These are phyloP conservation scores for Cardamine resedifolia DNA, from an alignment of 345 rosid genomes.

Conservation along the genomic window DNA sequence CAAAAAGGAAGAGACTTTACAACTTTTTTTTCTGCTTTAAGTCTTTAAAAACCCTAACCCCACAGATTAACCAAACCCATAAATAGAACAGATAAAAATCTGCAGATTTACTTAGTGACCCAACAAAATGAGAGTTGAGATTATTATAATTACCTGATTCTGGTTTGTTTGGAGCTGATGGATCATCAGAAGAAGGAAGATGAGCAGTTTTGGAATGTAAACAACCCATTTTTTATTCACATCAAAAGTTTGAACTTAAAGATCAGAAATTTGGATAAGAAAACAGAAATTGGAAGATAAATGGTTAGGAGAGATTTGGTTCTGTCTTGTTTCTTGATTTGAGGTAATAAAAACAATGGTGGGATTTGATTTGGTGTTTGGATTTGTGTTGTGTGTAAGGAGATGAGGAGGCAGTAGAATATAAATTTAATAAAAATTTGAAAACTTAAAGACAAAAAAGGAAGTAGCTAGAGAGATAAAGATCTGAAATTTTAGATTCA, in stretches of 20 bases:
- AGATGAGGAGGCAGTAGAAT: constrained; percentile 38
- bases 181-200: constrained; percentile 69
- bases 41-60: constrained; percentile 6
- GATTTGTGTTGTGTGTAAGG: constrained; percentile 30
- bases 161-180: constrained; percentile 52
- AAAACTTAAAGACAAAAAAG: constrained; percentile 15
- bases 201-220: constrained; percentile 82
- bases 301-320: background rate
- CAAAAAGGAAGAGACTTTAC: constrained; percentile 35
- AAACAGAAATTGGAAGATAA: constrained; percentile 2
- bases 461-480: constrained; percentile 32
- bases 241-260: constrained; percentile 28
- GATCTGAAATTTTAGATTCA: constrained; percentile 36
- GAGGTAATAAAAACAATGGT: constrained; percentile 31
- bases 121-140: constrained; percentile 19
- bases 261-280: constrained; percentile 17
- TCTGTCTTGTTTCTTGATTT: constrained; percentile 18
- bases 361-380: constrained; percentile 35
- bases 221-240: constrained; percentile 75
- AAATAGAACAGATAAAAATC: background rate
- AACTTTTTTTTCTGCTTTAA: constrained; percentile 17
- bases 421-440: constrained; percentile 29
- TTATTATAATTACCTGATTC: constrained; percentile 52
- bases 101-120: constrained; percentile 17
- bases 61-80: constrained; percentile 28